These are phyloP conservation scores for Aspergillus carbonarius DNA, from an alignment of 2,329 filamentous ascomycete species.

Conservation along the genomic window DNA sequence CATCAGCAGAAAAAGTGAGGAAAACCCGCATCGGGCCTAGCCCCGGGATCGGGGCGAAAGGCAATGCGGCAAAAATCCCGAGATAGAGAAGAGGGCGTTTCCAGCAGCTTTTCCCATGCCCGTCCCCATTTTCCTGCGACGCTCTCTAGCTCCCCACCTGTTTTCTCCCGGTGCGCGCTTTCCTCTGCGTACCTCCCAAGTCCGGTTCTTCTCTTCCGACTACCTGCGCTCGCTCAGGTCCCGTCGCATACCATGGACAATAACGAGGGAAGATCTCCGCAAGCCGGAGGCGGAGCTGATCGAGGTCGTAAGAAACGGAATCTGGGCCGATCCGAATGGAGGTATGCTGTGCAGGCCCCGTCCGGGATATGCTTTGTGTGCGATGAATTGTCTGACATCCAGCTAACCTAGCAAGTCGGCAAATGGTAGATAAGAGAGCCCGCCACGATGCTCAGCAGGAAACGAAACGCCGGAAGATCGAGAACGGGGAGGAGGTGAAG, in stretches of 20 bases:
- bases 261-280: slow-evolving; percentile 31
- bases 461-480: slow-evolving; percentile 56
- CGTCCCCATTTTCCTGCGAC: slow-evolving; percentile 20
- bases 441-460: slow-evolving; percentile 52
- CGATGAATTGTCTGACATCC: slow-evolving; percentile 11
- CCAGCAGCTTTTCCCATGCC: slow-evolving; percentile 21
- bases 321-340: slow-evolving; percentile 66
- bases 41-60: not conserved
- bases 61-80: slow-evolving; percentile 12
- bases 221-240: not conserved
- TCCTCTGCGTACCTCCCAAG: not conserved
- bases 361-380: not conserved
- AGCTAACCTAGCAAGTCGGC: slow-evolving; percentile 55
- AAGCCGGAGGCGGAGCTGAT: slow-evolving; percentile 31
- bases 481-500: slow-evolving; percentile 44
- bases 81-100: slow-evolving; percentile 4
- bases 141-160: not conserved
- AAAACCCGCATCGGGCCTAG: not conserved
- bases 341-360: slow-evolving; percentile 47
- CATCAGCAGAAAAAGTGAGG: too few relatives aligned
- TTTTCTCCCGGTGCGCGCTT: not conserved
- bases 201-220: not conserved
- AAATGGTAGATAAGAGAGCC: slow-evolving; percentile 53
- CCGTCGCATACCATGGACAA: slow-evolving; percentile 31
- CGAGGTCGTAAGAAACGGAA: slow-evolving; percentile 61